Evolutionary conservation across 2,329 filamentous ascomycete species (phyloP).

Genomic region (Pseudogymnoascus sp.): DNA sequence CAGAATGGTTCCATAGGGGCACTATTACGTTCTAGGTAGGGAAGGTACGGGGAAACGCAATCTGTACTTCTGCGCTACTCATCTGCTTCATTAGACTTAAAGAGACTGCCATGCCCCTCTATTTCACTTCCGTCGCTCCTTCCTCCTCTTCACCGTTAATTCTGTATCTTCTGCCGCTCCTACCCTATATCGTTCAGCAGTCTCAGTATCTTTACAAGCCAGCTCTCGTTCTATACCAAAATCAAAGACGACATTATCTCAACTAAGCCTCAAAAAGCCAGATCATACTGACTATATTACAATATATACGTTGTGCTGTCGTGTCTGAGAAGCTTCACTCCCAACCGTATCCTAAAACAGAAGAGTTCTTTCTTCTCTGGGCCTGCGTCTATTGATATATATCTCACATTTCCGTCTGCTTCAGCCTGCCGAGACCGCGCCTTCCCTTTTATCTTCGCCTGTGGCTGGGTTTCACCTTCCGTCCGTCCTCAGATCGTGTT

Average conservation of each 20-base stretch:
- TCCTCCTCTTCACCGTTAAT: not conserved
- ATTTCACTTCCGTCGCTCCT: not conserved
- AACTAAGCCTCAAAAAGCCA: not conserved
- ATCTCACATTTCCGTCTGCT: not conserved
- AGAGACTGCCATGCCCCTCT: not conserved
- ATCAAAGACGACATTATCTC: not conserved
- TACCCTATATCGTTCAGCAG: not conserved
- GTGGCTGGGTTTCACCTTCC: not conserved
- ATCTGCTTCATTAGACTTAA: not conserved
- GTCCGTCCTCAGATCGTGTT: not conserved
- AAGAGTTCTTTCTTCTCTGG: not conserved
- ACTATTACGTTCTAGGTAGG: not conserved
- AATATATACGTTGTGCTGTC: not conserved
- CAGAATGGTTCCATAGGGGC: not conserved
- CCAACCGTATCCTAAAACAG: not conserved
- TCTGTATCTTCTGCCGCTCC: not conserved
- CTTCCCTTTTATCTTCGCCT: not conserved
- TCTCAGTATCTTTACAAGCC: not conserved
- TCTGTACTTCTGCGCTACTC: not conserved
- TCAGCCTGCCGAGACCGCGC: slow-evolving; percentile 5
- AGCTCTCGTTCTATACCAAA: not conserved
- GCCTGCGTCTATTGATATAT: not conserved
- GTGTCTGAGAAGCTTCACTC: slow-evolving; percentile 1
- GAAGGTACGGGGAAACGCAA: not conserved
- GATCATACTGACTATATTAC: not conserved